phyloP scores from a whole-genome alignment of 345 rosid genomes.

The Salix brachista region DNA sequence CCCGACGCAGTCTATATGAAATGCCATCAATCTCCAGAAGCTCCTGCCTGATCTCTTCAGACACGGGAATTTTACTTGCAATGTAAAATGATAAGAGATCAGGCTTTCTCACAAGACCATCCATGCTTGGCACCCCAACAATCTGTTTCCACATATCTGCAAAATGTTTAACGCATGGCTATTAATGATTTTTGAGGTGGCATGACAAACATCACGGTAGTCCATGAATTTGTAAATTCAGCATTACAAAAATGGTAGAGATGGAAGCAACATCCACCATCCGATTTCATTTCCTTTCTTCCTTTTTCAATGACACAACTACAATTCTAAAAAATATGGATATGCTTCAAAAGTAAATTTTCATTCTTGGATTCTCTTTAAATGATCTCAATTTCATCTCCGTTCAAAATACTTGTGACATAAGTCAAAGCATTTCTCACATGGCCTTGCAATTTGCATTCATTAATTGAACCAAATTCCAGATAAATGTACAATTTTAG shows the following conservation, averaged over 20 bases:
- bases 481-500: neutral
- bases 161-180: conserved; percentile 8
- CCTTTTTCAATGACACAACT: neutral
- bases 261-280: neutral
- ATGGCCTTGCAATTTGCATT: neutral
- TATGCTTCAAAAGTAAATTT: neutral
- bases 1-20: conserved; percentile 79
- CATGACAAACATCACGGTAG: neutral
- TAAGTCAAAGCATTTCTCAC: neutral
- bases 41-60: conserved; percentile 82
- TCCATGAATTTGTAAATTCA: neutral
- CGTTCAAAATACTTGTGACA: neutral
- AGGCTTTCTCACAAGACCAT: conserved; percentile 65
- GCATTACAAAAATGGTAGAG: neutral
- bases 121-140: conserved; percentile 72
- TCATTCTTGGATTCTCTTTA: neutral
- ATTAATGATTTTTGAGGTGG: neutral
- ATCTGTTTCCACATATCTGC: conserved; percentile 94
- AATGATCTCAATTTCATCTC: neutral
- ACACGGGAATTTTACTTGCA: conserved; percentile 91
- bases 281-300: neutral
- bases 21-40: conserved; percentile 89
- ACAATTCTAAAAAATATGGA: neutral
- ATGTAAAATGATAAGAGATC: conserved; percentile 76
- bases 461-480: neutral